Evolutionary conservation across 108 stramenopile genomes (phyloP), one percentile per base, ranked within the genome.

Genomic region (Seminavis robusta): DNA sequence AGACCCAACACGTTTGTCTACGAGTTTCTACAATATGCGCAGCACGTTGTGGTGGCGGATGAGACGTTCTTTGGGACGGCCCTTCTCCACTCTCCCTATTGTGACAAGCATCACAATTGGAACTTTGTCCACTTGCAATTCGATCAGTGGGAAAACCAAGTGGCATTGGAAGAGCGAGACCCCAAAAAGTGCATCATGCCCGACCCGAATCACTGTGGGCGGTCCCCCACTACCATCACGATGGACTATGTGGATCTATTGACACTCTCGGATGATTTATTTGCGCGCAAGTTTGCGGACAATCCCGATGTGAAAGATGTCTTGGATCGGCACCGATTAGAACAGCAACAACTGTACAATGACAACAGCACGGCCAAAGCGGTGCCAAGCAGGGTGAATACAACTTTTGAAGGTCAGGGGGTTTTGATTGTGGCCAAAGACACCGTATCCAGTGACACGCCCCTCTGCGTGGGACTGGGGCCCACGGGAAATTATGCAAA

Each of bases 11-110:
- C 67, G 33, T 84, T 95, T 45, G 86, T 92, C 19, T 51, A 77
- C 11, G 61, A 90, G 38, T 93, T 74, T 63, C 47, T 80, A 33
- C 73, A 80, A 8, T 97, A 97, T 52, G 77, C 83, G 21, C 52
- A 82, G 60, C 83, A 95, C 63, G 86, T 92, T 20, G 94, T 95
- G 11, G 94, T 97, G 45, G 94, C 96, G 7, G 96, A 97, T 65
- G 96, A 97, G 79, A 77, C 83, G 30, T 97, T 93, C 74, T 95
- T 97, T 64, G 90, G 92, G 13, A 97, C 96, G 0, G 78, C 94
- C 21, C 43, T 97, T n/a, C 81, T 87, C 29, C 83, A 94, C 49
- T 88, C 95, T 4, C 74, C 74, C 13, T 88, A 85, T 49, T 97
- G 96, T 61, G 56, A 65, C 39, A 85, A 84, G 44, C 90, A 91